These are phyloP conservation scores for Trichoderma breve DNA, from an alignment of 2,329 filamentous ascomycete species.

Conservation along the genomic window DNA sequence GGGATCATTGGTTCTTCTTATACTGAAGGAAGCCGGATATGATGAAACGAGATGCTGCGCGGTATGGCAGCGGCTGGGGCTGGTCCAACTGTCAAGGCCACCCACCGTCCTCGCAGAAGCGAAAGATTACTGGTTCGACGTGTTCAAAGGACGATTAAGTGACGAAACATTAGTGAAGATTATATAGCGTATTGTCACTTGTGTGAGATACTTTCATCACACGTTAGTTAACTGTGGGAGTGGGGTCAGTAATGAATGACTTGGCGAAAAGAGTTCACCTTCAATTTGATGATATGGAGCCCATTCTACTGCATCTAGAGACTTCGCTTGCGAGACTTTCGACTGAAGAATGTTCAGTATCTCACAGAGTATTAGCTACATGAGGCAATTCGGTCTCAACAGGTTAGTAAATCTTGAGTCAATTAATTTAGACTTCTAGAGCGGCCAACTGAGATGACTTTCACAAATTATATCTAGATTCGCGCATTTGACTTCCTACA, in stretches of 20 bases:
- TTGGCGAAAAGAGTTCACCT: neutral
- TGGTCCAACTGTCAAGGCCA: neutral
- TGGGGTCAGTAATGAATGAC: neutral
- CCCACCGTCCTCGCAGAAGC: neutral
- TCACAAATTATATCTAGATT: no score
- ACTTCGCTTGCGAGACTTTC: no score
- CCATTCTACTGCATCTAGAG: neutral
- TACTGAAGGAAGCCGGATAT: neutral
- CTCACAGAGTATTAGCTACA: neutral
- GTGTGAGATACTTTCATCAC: fast-evolving
- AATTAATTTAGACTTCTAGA: neutral
- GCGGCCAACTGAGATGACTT: neutral
- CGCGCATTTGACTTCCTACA: no score
- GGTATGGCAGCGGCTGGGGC: neutral
- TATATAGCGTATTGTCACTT: neutral
- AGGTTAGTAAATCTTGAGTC: neutral
- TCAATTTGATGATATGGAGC: neutral
- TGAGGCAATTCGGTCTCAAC: neutral
- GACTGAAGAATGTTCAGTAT: neutral
- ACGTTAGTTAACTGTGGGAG: no score
- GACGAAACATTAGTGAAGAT: neutral
- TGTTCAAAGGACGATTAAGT: neutral
- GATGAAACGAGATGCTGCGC: neutral
- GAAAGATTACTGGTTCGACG: neutral
- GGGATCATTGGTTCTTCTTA: neutral